Percentiles rank a stretch among this genome's conserved stretches.
Conservation (phyloP, 1,284 basidiomycete species). For the Trametes pubescens region DNA sequence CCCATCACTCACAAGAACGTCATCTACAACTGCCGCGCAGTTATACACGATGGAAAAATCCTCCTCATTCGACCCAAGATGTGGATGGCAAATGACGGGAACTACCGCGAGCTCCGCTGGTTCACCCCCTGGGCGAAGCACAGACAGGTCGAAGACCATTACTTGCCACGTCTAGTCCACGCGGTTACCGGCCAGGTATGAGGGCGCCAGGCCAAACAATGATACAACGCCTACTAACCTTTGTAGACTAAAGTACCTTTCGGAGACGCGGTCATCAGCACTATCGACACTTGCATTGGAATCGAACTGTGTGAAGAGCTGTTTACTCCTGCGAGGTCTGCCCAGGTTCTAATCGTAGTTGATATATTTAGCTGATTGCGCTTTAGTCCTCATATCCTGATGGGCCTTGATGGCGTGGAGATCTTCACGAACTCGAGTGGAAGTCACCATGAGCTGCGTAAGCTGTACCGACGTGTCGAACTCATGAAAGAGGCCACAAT, state of each 20-base stretch:
- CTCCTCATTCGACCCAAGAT: slow-evolving; percentile 97
- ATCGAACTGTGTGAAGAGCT: slow-evolving; percentile 97
- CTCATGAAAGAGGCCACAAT: slow-evolving; percentile 97
- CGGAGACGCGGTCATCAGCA: slow-evolving; percentile 94
- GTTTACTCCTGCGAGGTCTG: slow-evolving; percentile 93
- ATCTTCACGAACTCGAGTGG: slow-evolving; percentile 99
- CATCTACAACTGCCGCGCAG: slow-evolving; percentile 95
- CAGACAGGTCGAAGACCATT: slow-evolving; percentile 88
- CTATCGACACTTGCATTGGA: slow-evolving; percentile 94
- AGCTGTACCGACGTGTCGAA: slow-evolving; percentile 91
- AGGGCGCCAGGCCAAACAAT: slow-evolving; percentile 15
- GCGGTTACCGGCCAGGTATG: slow-evolving; percentile 87
- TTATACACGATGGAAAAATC: slow-evolving; percentile 88
- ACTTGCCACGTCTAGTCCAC: slow-evolving; percentile 87
- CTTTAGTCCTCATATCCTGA: slow-evolving; percentile 89
- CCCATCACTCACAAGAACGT: slow-evolving; percentile 97
- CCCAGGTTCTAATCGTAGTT: slow-evolving; percentile 5
- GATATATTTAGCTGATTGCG: slow-evolving; percentile 1
- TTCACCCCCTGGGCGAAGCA: slow-evolving; percentile 97
- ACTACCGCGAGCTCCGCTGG: slow-evolving; percentile 95
- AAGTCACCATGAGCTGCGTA: slow-evolving; percentile 97
- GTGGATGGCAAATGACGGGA: slow-evolving; percentile 99
- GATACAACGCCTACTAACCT: not conserved
- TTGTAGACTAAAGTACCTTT: slow-evolving; percentile 86
- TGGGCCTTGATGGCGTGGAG: slow-evolving; percentile 98